Conservation (phyloP, 2,329 filamentous ascomycete genomes). For the Aspergillus amoenus region DNA sequence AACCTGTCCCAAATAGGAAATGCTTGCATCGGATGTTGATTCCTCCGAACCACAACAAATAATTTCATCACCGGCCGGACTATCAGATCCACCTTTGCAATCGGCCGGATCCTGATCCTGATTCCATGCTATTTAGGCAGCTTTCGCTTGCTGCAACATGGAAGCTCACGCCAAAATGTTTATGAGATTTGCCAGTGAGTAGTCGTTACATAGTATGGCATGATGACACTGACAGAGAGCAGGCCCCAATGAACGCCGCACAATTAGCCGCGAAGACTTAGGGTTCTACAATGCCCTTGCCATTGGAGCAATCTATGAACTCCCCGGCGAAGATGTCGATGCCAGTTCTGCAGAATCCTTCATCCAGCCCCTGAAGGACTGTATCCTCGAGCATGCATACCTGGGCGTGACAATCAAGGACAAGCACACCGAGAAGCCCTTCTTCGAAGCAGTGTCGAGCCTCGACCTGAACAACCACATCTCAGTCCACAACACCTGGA, state of each 20-base stretch:
- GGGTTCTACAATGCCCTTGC: constrained; percentile 43
- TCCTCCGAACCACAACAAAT: background rate
- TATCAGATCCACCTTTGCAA: background rate
- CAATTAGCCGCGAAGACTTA: constrained; percentile 42
- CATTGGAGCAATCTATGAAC: constrained; percentile 37
- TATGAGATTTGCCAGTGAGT: constrained; percentile 32
- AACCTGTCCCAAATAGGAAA: background rate
- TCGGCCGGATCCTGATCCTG: background rate
- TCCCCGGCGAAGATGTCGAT: constrained; percentile 15
- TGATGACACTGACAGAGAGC: constrained; percentile 4
- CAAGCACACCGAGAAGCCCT: constrained; percentile 38
- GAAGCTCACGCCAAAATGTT: background rate
- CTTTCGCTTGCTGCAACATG: background rate
- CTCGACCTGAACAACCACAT: constrained; percentile 45
- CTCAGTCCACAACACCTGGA: constrained; percentile 17
- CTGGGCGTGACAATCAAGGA: constrained; percentile 38
- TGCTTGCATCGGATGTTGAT: background rate
- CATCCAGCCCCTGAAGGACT: constrained; percentile 35
- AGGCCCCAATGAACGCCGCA: constrained; percentile 45
- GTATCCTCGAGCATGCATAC: constrained; percentile 40
- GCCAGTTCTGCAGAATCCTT: constrained; percentile 23
- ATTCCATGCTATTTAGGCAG: background rate
- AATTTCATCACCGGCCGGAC: background rate
- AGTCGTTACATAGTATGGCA: background rate
- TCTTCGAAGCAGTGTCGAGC: constrained; percentile 28